Evolutionary conservation across 805 yeast genomes (phyloP), one percentile per base, ranked within the genome.

Genomic region (Suhomyces sp.): DNA sequence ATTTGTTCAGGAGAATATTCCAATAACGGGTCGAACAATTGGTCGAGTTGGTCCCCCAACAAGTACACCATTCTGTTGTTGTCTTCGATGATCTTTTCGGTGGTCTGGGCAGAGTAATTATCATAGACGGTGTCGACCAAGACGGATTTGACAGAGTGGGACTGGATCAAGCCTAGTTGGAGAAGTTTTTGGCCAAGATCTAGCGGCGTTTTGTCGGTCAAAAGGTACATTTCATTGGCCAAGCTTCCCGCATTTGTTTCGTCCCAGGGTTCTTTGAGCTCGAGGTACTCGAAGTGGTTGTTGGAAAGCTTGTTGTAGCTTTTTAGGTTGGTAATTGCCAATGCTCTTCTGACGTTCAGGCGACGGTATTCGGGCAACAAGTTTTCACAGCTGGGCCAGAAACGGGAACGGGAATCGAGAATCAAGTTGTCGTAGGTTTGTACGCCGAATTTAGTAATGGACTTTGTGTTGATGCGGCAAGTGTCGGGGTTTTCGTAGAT

Each of bases 1-100:
- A 96, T 82, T 27, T 85, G 83, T 66, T 93, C 97, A 0, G 97
- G 98, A 0, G 96, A 88, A 65, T 93, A 93, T 67, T 92, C 97
- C 4, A 89, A 78, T 50, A 91, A 69, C 0, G 97, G 97, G 61
- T 93, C 96, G 67, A 93, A 93, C 37, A 93, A 69, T 59, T 87
- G 93, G 57, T 92, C 97, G 41, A 89, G 70, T 66, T 92, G 97
- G 41, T 85, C 85, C 0, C 98, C 98, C 5, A 93, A 69, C 33
- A 86, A 65, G 54, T 78, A 86, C 0, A 91, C 97, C 19, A 93
- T 65, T 52, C 77, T 82, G 62, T 92, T 91, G 66, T 92, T 93
- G 13, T 79, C 72, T 44, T 87, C 89, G 21, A 82, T 77, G 2
- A 78, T 75, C 2, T 60, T 63, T 47, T 76, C 79, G 3, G 50